Percentiles rank a stretch among this genome's conserved stretches.
Evolutionary conservation across 345 rosid genomes (phyloP).

Genomic region (Pelargonium nanum): DNA sequence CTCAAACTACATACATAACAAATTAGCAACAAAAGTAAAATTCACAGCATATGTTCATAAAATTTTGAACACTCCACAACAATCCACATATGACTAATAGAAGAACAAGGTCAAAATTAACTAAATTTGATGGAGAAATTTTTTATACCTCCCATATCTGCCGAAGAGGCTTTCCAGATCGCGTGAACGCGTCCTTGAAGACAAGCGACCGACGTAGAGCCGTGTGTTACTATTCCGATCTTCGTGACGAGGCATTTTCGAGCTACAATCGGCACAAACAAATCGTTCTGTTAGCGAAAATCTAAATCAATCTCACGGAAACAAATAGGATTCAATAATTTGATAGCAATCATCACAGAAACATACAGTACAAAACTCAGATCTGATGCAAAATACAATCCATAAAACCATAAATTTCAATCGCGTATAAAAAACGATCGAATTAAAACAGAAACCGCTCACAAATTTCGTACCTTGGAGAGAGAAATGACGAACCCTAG

Average conservation of each 20-base stretch:
- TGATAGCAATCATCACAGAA: neutral
- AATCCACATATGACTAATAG: neutral
- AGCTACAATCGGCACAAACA: neutral
- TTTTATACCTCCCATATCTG: constrained; percentile 61
- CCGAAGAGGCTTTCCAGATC: constrained; percentile 62
- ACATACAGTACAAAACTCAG: neutral
- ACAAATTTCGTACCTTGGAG: neutral
- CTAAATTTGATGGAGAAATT: neutral
- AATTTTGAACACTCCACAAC: neutral
- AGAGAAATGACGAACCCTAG: neutral
- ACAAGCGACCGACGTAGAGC: constrained; percentile 65
- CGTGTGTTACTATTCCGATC: constrained; percentile 57
- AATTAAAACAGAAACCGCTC: neutral
- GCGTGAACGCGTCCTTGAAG: constrained; percentile 54
- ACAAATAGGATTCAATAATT: neutral
- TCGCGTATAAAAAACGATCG: too few species aligned
- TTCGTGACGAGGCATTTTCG: constrained; percentile 58
- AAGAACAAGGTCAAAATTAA: neutral
- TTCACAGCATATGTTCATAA: neutral
- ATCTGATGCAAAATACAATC: neutral
- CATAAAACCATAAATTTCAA: neutral
- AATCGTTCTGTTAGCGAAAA: neutral
- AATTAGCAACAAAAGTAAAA: neutral
- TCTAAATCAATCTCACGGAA: neutral
- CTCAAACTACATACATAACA: too few species aligned